Conservation (phyloP, 768 basidiomycete genomes). For the Rhodotorula diobovata region DNA sequence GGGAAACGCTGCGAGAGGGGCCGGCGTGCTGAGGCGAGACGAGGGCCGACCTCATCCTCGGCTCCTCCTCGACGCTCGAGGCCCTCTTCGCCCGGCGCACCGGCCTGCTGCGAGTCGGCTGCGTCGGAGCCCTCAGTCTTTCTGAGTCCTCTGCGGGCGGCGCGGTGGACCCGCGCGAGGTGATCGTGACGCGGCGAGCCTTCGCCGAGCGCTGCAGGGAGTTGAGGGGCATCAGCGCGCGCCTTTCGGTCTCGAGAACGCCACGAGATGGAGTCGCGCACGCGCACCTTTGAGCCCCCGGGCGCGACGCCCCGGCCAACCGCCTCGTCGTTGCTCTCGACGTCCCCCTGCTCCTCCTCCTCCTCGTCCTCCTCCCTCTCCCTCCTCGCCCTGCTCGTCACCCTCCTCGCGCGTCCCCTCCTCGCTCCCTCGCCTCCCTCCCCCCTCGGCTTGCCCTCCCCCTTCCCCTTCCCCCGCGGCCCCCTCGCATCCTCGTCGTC, state of each 20-base stretch:
- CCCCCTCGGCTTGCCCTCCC: not conserved
- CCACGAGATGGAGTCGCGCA: too few relatives aligned
- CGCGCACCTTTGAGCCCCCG: not conserved
- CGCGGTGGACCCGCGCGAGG: too few relatives aligned
- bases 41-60: not conserved
- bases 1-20: not conserved
- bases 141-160: too few relatives aligned
- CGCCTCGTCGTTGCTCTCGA: not conserved
- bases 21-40: not conserved
- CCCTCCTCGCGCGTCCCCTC: not conserved
- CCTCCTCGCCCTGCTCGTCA: not conserved
- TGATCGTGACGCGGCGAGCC: too few relatives aligned
- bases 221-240: too few relatives aligned
- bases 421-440: not conserved
- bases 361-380: not conserved
- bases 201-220: too few relatives aligned
- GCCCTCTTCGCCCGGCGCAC: too few relatives aligned
- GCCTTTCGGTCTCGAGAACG: too few relatives aligned
- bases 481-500: not conserved
- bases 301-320: not conserved
- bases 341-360: not conserved
- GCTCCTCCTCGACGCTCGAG: too few relatives aligned
- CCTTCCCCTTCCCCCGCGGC: not conserved
- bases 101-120: too few relatives aligned
- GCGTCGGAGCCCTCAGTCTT: too few relatives aligned